Base-by-base conservation (phyloP, 768 basidiomycete species). In the Strobilomyces echinocephalus region DNA sequence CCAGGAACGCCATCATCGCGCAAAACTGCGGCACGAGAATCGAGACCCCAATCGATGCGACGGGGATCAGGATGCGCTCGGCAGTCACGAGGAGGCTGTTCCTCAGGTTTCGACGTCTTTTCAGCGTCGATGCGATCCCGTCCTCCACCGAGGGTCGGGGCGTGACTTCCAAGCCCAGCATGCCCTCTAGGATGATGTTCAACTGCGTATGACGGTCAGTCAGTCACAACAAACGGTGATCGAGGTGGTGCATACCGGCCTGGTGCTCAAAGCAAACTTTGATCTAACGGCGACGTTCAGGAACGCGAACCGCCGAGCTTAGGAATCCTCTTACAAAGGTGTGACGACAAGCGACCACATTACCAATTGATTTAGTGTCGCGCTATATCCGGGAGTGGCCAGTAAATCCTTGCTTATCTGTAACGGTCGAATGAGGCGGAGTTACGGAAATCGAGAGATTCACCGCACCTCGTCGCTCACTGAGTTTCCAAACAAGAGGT, bases 301-400 rank as follows among this genome's bases (percentile, higher is more conserved):
- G 62, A 33, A 46, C 51, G 46, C 50, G 28, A 21, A 24, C 14
- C 33, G 52, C 54, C 50, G 30, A 11, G 28, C 48, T 12, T 21
- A 33, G n/a, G 31, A 20, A 41, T 12, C 31, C 26, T 36, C 85
- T 69, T 64, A 88, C 84, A 90, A 59, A 33, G 87, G 87, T 53
- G 79, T 82, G 44, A 91, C 70, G 10, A 92, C 95, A 33, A 97
- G 82, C 75, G 91, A 83, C 88, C 90, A 95, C 42, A 95, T 74
- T 6, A 85, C 87, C 28, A 88, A 52, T 41, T 80, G 72, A 63
- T 93, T 97, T 15, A 97, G 71, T 3, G 71, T 57, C 14, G 78
- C 73, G 54, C 84, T 90, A 65, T 89, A 95, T 18, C 85, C 88
- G 1, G 80, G 75, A 10, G 84, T 89, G 44, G 70, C 74, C 49